Conservation (phyloP, 164 flowering plant genomes). For the Buxus sempervirens region DNA sequence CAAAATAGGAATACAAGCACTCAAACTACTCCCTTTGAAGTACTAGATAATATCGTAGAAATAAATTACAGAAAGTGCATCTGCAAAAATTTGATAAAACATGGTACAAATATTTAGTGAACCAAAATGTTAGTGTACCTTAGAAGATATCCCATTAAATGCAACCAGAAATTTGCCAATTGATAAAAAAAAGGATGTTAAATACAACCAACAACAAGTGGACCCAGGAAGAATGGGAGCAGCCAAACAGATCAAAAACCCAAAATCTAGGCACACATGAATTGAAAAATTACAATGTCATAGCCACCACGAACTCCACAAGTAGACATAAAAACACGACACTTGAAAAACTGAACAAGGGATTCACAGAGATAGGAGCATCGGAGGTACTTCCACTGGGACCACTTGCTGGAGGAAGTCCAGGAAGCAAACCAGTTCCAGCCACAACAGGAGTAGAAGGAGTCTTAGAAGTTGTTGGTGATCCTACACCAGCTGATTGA, state of each 20-base stretch:
- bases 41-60: slow-evolving; percentile 8
- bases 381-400: slow-evolving; percentile 52
- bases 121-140: slow-evolving; percentile 1
- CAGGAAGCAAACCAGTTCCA: slow-evolving; percentile 36
- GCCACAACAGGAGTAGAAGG: slow-evolving; percentile 35
- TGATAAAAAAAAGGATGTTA: slow-evolving; percentile 9
- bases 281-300: slow-evolving; percentile 19
- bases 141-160: neutral
- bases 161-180: slow-evolving; percentile 8
- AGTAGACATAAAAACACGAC: slow-evolving; percentile 26
- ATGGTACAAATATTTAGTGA: neutral
- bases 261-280: slow-evolving; percentile 12
- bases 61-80: slow-evolving; percentile 14
- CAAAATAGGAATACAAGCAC: neutral
- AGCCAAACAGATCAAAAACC: slow-evolving; percentile 20
- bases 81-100: slow-evolving; percentile 4
- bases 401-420: slow-evolving; percentile 53
- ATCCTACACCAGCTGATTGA: slow-evolving; percentile 33
- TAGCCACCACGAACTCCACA: slow-evolving; percentile 23
- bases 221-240: slow-evolving; percentile 5
- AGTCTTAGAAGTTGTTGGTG: slow-evolving; percentile 35
- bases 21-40: slow-evolving; percentile 1
- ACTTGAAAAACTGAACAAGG: slow-evolving; percentile 22
- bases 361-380: slow-evolving; percentile 39
- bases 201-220: slow-evolving; percentile 21